Percentiles rank a stretch among this genome's conserved stretches.
These are phyloP conservation scores for Ensete glaucum DNA, from an alignment of 176 grass and related monocot species.

Conservation along the genomic window DNA sequence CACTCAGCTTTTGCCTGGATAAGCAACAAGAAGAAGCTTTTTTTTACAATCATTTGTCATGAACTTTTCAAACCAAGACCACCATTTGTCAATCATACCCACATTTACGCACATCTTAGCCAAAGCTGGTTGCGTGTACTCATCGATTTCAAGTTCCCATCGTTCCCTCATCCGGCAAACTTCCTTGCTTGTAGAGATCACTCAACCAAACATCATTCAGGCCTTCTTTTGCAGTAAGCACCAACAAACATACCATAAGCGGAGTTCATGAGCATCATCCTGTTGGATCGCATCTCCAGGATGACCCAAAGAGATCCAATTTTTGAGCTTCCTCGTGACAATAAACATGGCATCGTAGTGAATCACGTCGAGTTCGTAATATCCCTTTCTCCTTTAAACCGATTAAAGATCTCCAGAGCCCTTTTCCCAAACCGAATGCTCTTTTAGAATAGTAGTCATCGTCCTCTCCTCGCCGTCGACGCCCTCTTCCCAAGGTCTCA, in stretches of 20 bases:
- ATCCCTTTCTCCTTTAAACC: constrained; percentile 33
- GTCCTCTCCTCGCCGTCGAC: constrained; percentile 53
- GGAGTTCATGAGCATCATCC: constrained; percentile 36
- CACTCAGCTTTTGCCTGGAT: constrained; percentile 48
- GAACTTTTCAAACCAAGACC: constrained; percentile 76
- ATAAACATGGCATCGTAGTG: constrained; percentile 69
- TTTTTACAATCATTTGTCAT: constrained; percentile 56
- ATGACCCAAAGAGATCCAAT: constrained; percentile 42
- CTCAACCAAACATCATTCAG: constrained; percentile 48
- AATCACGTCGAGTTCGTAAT: constrained; percentile 60
- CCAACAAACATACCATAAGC: constrained; percentile 63
- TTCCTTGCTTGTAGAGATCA: constrained; percentile 66
- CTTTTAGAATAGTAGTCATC: constrained; percentile 58
- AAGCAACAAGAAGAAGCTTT: constrained; percentile 61
- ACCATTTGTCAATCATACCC: constrained; percentile 55
- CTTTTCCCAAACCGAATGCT: constrained; percentile 68
- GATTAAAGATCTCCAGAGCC: constrained; percentile 55
- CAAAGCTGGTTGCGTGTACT: constrained; percentile 87
- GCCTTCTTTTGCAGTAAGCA: constrained; percentile 50
- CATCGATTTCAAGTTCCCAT: constrained; percentile 66
- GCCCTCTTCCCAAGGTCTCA: constrained; percentile 54
- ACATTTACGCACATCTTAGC: constrained; percentile 71
- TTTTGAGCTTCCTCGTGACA: constrained; percentile 36
- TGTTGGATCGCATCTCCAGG: constrained; percentile 57
- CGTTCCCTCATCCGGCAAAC: constrained; percentile 58